These are phyloP conservation scores for Primulina tabacum DNA, from an alignment of 257 asterid genomes.

Conservation along the genomic window DNA sequence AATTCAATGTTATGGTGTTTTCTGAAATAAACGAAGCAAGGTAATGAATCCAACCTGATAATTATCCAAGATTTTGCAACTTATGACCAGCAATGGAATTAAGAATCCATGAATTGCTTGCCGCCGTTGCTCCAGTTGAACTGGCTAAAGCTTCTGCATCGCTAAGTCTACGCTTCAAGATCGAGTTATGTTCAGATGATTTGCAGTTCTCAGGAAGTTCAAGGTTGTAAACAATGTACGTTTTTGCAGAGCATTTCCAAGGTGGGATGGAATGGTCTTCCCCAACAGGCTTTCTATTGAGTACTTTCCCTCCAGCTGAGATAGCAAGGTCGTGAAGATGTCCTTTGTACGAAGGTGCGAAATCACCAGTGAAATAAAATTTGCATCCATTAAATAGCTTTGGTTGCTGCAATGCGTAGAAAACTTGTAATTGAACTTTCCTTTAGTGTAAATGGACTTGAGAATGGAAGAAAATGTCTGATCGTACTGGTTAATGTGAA, in stretches of 20 bases:
- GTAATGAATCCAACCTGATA: conserved; percentile 13
- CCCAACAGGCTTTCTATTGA: conserved; percentile 68
- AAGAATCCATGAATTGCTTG: conserved; percentile 73
- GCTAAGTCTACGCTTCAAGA: conserved; percentile 35
- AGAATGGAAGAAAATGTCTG: neutral
- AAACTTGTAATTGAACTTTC: conserved; percentile 4
- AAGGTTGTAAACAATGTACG: conserved; percentile 52
- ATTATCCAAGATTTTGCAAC: conserved; percentile 37
- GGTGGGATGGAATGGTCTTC: conserved; percentile 32
- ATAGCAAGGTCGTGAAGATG: conserved; percentile 75
- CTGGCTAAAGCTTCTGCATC: conserved; percentile 61
- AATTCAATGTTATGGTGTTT: neutral
- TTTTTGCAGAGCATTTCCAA: conserved; percentile 25
- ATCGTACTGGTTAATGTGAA: neutral
- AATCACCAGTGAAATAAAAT: conserved; percentile 71
- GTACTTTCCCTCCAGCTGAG: conserved; percentile 82
- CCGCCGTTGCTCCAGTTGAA: conserved; percentile 58
- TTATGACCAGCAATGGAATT: conserved; percentile 62
- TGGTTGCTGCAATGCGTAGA: conserved; percentile 57
- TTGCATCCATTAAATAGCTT: conserved; percentile 65
- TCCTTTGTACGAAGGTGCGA: conserved; percentile 61
- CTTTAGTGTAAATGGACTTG: neutral
- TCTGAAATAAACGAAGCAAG: neutral
- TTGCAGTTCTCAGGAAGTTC: conserved; percentile 54
- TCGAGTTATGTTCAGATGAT: conserved; percentile 29